Base-by-base conservation (phyloP, 257 asterid species). In the Lycium ferocissimum region DNA sequence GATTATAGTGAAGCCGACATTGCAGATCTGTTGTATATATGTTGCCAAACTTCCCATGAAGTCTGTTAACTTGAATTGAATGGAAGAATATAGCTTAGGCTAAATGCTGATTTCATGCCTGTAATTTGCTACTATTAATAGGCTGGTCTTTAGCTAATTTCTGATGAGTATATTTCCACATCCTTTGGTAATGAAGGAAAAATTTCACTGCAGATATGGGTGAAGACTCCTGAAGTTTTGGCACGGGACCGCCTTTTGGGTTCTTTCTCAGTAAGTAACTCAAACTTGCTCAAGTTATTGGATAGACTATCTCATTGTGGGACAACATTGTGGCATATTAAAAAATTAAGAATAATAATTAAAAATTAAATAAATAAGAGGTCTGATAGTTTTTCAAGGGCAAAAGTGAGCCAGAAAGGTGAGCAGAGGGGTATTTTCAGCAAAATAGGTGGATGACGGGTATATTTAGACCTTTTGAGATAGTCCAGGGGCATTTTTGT, bases 181-280 rank as follows among this genome's bases (percentile, higher is more conserved):
- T 12, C 58, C 18, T 2, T 9, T 17, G 79, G 62, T 56, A 9
- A 51, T 80, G 69, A 33, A 73, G 7, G 38, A 7, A 70, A 58
- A 18, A 81, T 80, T 86, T 83, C 38, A 86, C 20, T 49, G 72
- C 95, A 94, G 99, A 87, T 93, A 83, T 96, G 99, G 99, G 97
- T 96, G 89, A 96, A 96, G 84, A 95, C 94, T 85, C 97, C 98
- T 61, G 95, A 96, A 93, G 94, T 94, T 82, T 89, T 96, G 92
- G 98, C 99, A 80, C 97, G 98, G 15, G 99, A 96, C 83, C 90
- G 99, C 76, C 95, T 96, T 81, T 91, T 96, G 43, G 99, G 98
- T 61, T 94, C 99, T 76, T 96, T 92, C 86, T 86, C 97, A 18
- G 99, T 96, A 86, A 91, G 98, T 86, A 80, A 53, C 85, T 80